phyloP scores from a whole-genome alignment of 331 rosid species.

The Rhamnella rubrinervis region DNA sequence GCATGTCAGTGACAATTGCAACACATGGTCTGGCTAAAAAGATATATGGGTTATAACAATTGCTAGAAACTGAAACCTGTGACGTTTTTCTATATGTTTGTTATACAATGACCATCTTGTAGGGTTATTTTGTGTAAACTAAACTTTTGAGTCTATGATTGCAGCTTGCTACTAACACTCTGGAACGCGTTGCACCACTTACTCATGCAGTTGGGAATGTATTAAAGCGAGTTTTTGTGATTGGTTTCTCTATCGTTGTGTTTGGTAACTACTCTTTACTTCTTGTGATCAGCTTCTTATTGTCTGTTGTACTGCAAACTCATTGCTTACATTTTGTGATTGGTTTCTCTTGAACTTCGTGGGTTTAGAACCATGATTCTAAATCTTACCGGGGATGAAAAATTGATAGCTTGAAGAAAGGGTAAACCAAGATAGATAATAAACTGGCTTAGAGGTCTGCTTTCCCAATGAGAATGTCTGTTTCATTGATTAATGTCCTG shows the following conservation, averaged over 20 bases:
- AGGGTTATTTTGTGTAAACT: not conserved
- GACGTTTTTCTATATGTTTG: not conserved
- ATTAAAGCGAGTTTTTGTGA: constrained; percentile 85
- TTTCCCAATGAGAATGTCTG: not conserved
- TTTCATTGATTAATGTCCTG: not conserved
- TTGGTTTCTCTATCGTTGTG: constrained; percentile 78
- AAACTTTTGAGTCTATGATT: constrained; percentile 15
- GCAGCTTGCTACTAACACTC: constrained; percentile 83
- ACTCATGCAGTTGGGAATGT: constrained; percentile 93
- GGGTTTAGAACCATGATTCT: not conserved
- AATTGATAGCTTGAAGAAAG: not conserved
- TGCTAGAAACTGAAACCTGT: not conserved
- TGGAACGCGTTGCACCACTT: constrained; percentile 82
- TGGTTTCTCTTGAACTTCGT: not conserved
- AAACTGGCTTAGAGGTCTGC: not conserved
- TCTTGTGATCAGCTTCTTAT: not conserved
- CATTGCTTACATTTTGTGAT: constrained; percentile 5
- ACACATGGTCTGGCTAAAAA: too few relatives aligned
- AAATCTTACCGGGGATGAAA: not conserved
- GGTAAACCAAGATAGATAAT: too few relatives aligned
- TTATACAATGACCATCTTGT: not conserved
- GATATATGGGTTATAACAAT: not conserved
- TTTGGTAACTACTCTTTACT: constrained; percentile 54
- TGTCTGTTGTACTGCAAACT: not conserved
- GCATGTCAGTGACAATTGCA: too few relatives aligned